Evolutionary conservation across 2,329 filamentous ascomycete genomes (phyloP).

Genomic region (Ophiostoma australiae): DNA sequence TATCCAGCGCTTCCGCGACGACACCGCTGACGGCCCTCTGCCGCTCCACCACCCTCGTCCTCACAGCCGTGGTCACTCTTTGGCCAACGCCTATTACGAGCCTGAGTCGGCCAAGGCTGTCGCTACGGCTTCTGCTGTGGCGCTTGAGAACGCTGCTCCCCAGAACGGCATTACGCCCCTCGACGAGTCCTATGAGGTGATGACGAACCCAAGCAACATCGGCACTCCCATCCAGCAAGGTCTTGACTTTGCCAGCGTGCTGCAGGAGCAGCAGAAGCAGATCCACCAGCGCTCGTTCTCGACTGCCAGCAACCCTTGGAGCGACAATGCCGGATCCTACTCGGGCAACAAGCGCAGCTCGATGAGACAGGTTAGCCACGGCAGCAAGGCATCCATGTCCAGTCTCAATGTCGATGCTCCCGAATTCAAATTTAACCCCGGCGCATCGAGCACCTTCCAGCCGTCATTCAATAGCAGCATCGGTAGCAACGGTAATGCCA

Average conservation of each 20-base stretch:
- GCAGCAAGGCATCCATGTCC: conserved; percentile 65
- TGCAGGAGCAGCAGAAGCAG: conserved; percentile 50
- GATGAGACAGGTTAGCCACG: conserved; percentile 51
- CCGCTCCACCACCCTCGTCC: conserved; percentile 67
- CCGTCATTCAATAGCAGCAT: conserved; percentile 32
- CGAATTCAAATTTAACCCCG: conserved; percentile 74
- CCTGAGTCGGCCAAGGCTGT: conserved; percentile 45
- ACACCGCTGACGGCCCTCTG: conserved; percentile 47
- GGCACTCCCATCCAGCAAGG: conserved; percentile 57
- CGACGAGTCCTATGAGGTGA: conserved; percentile 60
- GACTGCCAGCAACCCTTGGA: conserved; percentile 59
- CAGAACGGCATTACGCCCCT: conserved; percentile 23
- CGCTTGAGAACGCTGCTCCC: conserved; percentile 33
- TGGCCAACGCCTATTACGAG: conserved; percentile 62
- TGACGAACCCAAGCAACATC: conserved; percentile 68
- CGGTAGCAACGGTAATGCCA: conserved; percentile 1
- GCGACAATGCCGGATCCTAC: conserved; percentile 42
- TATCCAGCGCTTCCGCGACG: conserved; percentile 49
- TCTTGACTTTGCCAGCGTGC: conserved; percentile 44
- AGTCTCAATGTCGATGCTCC: conserved; percentile 85
- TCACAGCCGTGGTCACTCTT: conserved; percentile 67
- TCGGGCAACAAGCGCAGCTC: conserved; percentile 35
- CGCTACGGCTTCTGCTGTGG: not conserved
- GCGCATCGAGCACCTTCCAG: conserved; percentile 48
- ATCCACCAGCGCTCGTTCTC: conserved; percentile 53